Base-by-base conservation (phyloP, 2,329 filamentous ascomycete genomes). In the Pezicula carpinea region DNA sequence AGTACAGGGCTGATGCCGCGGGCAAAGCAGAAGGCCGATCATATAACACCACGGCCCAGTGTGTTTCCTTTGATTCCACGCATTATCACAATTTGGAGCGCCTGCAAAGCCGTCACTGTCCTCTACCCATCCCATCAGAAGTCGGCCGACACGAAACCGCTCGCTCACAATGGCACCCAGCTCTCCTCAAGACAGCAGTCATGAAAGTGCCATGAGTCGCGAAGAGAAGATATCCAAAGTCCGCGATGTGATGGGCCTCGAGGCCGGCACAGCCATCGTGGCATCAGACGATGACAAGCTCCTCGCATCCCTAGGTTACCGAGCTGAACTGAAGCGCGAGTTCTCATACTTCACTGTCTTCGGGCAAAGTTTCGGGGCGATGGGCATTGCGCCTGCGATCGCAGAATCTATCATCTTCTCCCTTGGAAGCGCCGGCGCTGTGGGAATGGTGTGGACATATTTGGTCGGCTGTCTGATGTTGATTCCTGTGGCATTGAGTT, bases 361-460 rank as follows among this genome's bases (percentile, higher is more conserved):
- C 36, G 60, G 60, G 8, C 60, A 63, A 43, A 59, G 55, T 42
- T 64, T 64, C 51, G 61, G 60, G 5, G 59, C 60, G 14, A 62
- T 64, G 60, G 61, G 61, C 13, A 61, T 64, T 42, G 60, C 60
- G 18, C 60, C 60, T 29, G 60, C 60, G 0, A 59, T 64, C 50
- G 58, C 61, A 26, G 59, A 62, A 43, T 59, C 56, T n/a, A 58
- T 64, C 13, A 44, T 58, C 21, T 63, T 63, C 33, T 59, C 56
- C 14, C 44, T 64, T 14, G 60, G 57, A 2, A 60, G 58, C 45
- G 61, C 55, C 17, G 60, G 60, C 2, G 53, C 43, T 26, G 57
- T 59, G 18, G 60, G 60, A 14, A 59, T 63, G 56, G 59, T 64
- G 6, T 64, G 60, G 60, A 59, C 60, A 6, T 64, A 62, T 40